Evolutionary conservation across 768 basidiomycete genomes (phyloP), one percentile per base, ranked within the genome.

Genomic region (Russula emetica): DNA sequence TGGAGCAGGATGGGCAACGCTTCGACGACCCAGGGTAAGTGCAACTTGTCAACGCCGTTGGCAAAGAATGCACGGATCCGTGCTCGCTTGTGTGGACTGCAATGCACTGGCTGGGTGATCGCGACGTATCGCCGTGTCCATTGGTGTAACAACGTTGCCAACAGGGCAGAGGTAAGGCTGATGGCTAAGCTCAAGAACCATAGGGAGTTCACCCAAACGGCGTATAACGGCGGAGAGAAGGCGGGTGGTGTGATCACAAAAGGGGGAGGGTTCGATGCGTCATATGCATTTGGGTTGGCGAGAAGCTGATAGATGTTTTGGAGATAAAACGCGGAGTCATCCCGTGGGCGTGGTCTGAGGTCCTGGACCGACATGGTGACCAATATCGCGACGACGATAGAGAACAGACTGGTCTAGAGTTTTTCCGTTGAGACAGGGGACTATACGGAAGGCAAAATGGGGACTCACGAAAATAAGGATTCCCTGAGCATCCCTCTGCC

Each of bases 391-490:
- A 61, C 22, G 18, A 42, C 24, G 13, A 32, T 32, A 0, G 60
- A 61, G 34, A 61, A 61, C 14, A 61, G 51, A 55, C 60, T 44
- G 16, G 53, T 61, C 52, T 61, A 24, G 13, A n/a, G 14, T 11
- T 10, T 28, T 45, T 16, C 4, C 26, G 30, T n/a, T 57, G 55
- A 56, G 18, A 8, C 20, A n/a, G 7, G 28, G 11, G 6, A 7
- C 28, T 13, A 20, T 5, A 32, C 22, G 6, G 20, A 45, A 24
- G 6, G 5, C 6, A 14, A 28, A 11, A 24, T 3, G 28, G 22
- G 11, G 18, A 44, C 55, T 45, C 55, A 57, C 55, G n/a, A 57
- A 57, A 3, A 44, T 28, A 1, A 57, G 55, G 11, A 44, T 45
- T 7, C 20, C 28, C 11, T 13, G 34, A 22, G 53, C 53, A 55